These are phyloP conservation scores for Epithele typhae DNA, from an alignment of 768 basidiomycete genomes.

Conservation along the genomic window DNA sequence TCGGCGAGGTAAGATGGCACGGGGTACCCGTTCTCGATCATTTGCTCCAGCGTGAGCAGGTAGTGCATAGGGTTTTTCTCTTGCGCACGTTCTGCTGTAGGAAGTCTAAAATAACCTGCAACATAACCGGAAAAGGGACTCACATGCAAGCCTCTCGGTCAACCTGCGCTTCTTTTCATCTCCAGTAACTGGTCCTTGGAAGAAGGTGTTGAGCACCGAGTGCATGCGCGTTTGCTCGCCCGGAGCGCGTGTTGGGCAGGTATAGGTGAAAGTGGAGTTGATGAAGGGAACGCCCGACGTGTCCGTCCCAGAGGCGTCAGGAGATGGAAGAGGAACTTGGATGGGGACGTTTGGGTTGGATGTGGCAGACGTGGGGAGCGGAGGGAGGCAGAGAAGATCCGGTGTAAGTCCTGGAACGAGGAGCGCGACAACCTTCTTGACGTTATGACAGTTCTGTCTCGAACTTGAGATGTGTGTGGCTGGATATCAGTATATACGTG, in stretches of 20 bases:
- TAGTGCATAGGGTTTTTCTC: conserved; percentile 67
- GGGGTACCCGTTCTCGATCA: conserved; percentile 94
- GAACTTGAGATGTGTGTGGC: not conserved
- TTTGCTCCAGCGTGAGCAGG: conserved; percentile 73
- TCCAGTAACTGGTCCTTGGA: conserved; percentile 73
- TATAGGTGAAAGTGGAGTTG: conserved; percentile 82
- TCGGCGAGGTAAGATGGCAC: conserved; percentile 82
- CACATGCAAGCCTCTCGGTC: conserved; percentile 38
- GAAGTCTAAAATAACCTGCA: not conserved
- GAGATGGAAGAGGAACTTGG: conserved; percentile 37
- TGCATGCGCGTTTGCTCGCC: conserved; percentile 86
- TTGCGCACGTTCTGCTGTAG: conserved; percentile 53
- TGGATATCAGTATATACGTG: not conserved
- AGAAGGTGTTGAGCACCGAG: conserved; percentile 77
- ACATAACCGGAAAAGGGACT: conserved; percentile 15
- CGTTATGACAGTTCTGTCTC: conserved; percentile 60
- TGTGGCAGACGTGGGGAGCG: conserved; percentile 65
- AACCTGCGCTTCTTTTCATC: conserved; percentile 74
- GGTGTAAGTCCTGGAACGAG: conserved; percentile 86
- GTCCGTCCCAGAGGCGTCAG: conserved; percentile 19
- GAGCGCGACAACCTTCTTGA: conserved; percentile 75
- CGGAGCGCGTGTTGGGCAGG: conserved; percentile 88
- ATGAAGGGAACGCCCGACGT: conserved; percentile 53
- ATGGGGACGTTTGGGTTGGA: conserved; percentile 53
- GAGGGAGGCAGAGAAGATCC: conserved; percentile 66